These are phyloP conservation scores for Echeveria elegans DNA, from an alignment of 164 flowering plant species.

Conservation along the genomic window DNA sequence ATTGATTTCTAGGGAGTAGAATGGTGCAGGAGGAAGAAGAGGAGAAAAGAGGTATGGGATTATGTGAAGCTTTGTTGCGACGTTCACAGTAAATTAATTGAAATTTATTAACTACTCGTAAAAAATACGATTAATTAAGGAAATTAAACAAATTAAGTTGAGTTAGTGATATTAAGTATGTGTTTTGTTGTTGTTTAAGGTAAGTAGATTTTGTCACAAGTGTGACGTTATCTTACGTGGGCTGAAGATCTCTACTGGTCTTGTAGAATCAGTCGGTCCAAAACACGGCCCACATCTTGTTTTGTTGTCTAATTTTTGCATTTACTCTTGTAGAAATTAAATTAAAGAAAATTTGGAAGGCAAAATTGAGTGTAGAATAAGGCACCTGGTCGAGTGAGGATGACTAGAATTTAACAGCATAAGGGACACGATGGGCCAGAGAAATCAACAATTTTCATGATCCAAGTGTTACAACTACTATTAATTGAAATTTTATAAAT, in stretches of 20 bases:
- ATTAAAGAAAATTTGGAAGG: too few species aligned
- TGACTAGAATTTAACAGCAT: neutral
- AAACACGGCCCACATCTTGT: neutral
- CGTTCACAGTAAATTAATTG: slow-evolving; percentile 16
- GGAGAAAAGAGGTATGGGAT: slow-evolving; percentile 20
- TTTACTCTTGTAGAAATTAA: neutral
- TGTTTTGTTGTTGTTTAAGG: too few species aligned
- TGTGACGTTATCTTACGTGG: neutral
- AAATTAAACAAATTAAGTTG: too few species aligned
- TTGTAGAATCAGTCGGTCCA: neutral
- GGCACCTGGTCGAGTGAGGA: neutral
- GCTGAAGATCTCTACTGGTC: neutral
- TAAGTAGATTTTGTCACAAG: neutral
- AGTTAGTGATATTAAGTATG: neutral
- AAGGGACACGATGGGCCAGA: neutral
- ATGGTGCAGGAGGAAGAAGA: slow-evolving; percentile 13
- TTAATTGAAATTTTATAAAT: too few species aligned
- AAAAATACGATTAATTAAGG: neutral
- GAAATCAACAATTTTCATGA: neutral
- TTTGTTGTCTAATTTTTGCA: neutral
- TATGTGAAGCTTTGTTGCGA: slow-evolving; percentile 33
- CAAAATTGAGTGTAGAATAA: neutral
- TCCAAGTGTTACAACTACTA: too few species aligned
- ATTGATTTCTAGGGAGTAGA: slow-evolving; percentile 6
- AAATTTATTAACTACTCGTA: too few species aligned